Conservation (phyloP, 2,329 filamentous ascomycete genomes). For the Exophiala sp. region DNA sequence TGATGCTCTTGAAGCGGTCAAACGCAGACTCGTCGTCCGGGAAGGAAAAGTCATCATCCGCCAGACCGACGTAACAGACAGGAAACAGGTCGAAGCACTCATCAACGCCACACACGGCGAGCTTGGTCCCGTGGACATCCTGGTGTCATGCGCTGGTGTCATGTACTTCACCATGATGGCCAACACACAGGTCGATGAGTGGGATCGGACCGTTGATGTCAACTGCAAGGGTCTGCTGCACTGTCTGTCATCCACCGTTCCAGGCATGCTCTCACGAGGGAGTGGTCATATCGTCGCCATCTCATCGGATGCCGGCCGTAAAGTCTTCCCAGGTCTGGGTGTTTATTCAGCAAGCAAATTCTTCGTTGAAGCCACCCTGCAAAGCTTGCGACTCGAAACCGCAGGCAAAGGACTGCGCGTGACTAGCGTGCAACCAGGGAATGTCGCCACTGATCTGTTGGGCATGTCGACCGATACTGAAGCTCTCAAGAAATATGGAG, state of each 20-base stretch:
- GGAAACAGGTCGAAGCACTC: constrained; percentile 63
- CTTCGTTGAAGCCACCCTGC: constrained; percentile 80
- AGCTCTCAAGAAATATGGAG: constrained; percentile 74
- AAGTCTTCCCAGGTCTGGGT: constrained; percentile 75
- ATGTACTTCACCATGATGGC: constrained; percentile 92
- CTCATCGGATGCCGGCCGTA: constrained; percentile 76
- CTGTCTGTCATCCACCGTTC: constrained; percentile 66
- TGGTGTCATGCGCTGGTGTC: constrained; percentile 76
- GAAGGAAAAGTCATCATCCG: constrained; percentile 65
- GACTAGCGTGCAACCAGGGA: constrained; percentile 73
- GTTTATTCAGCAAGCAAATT: constrained; percentile 83
- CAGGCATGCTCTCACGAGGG: constrained; percentile 67
- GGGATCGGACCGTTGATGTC: constrained; percentile 78
- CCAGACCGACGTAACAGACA: constrained; percentile 69
- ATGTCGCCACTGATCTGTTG: constrained; percentile 69
- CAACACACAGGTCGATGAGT: constrained; percentile 68
- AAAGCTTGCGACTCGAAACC: constrained; percentile 70
- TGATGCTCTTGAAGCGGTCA: constrained; percentile 65
- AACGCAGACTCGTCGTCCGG: constrained; percentile 55
- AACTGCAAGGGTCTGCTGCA: constrained; percentile 82
- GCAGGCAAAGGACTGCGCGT: constrained; percentile 70
- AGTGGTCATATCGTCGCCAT: constrained; percentile 74
- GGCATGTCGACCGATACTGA: constrained; percentile 72
- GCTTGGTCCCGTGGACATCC: constrained; percentile 71
- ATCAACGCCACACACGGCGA: constrained; percentile 56